Conservation (phyloP, 345 rosid species). For the Pseudoturritis turrita region DNA sequence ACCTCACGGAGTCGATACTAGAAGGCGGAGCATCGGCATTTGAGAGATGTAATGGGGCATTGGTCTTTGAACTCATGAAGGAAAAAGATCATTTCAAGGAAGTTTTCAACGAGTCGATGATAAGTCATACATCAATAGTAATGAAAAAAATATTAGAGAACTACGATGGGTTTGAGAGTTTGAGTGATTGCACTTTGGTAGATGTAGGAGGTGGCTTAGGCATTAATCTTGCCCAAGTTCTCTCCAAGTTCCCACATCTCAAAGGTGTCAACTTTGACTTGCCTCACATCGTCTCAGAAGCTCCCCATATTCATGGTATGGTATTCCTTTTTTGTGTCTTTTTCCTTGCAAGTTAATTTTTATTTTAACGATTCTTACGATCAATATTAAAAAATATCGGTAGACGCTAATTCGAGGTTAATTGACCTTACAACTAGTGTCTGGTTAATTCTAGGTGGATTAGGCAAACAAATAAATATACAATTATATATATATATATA, state of each 20-base stretch:
- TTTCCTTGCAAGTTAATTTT: no score
- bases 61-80: background rate
- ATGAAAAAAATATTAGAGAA: constrained; percentile 15
- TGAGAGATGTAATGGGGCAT: background rate
- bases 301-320: constrained; percentile 10
- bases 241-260: constrained; percentile 8
- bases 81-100: background rate
- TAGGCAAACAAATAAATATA: no score
- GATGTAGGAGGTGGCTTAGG: constrained; percentile 18
- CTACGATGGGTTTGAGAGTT: background rate
- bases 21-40: constrained; percentile 1
- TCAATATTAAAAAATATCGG: no score
- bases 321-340: no score
- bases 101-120: background rate
- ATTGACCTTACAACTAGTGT: no score
- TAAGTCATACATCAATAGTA: constrained; percentile 8
- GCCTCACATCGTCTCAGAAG: constrained; percentile 1
- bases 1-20: constrained; percentile 6
- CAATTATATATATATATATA: no score
- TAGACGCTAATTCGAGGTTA: no score
- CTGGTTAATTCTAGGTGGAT: no score
- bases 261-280: constrained; percentile 14
- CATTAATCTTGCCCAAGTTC: background rate
- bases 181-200: background rate
- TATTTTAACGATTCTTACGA: no score